These are phyloP conservation scores for Periconia sp. DNA, from an alignment of 2,329 filamentous ascomycete genomes.

Conservation along the genomic window DNA sequence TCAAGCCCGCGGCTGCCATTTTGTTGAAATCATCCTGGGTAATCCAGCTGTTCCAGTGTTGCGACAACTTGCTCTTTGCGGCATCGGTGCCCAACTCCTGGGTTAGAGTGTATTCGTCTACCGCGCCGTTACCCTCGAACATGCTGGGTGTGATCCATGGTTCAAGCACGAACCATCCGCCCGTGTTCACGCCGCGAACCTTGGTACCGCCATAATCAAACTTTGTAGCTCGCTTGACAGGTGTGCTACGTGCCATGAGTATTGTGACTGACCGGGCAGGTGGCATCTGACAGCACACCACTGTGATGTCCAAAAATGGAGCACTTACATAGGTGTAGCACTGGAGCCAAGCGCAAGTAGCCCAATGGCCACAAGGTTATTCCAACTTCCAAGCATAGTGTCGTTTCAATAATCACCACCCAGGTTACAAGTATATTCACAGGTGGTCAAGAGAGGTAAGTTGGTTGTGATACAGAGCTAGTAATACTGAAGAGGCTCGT, in stretches of 20 bases:
- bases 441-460: slow-evolving; percentile 5
- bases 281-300: too few species aligned
- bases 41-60: slow-evolving; percentile 67
- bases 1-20: slow-evolving; percentile 64
- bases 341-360: slow-evolving; percentile 37
- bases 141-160: slow-evolving; percentile 69
- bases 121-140: slow-evolving; percentile 60
- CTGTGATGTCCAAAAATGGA: background rate
- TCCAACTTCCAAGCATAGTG: slow-evolving; percentile 37
- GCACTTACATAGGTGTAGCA: slow-evolving; percentile 38
- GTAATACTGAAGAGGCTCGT: slow-evolving; percentile 13
- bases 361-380: slow-evolving; percentile 30
- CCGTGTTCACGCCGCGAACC: slow-evolving; percentile 69
- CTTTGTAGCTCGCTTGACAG: slow-evolving; percentile 40
- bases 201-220: slow-evolving; percentile 62
- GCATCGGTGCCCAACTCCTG: slow-evolving; percentile 56
- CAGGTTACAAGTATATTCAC: slow-evolving; percentile 9
- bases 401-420: slow-evolving; percentile 5
- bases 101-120: slow-evolving; percentile 65
- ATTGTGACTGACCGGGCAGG: too few species aligned
- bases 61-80: slow-evolving; percentile 54
- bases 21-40: slow-evolving; percentile 61
- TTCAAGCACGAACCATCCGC: slow-evolving; percentile 69
- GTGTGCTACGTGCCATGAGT: slow-evolving; percentile 17
- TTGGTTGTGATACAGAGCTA: slow-evolving; percentile 12